Evolutionary conservation across 257 asterid genomes (phyloP), one percentile per base, ranked within the genome.

Genomic region (Solanum medicagineum): DNA sequence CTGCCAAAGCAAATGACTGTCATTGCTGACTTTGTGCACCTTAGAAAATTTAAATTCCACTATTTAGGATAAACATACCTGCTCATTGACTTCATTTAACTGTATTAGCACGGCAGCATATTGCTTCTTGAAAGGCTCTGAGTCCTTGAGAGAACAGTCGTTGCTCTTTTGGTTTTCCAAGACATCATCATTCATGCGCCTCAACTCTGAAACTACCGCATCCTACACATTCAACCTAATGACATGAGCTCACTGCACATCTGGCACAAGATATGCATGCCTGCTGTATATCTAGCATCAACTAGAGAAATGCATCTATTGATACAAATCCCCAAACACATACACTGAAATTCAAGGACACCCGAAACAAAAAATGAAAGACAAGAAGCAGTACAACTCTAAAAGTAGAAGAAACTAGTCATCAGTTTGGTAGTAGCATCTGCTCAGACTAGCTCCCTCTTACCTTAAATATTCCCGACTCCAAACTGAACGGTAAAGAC

Each of bases 101-200:
- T 90, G 97, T 45, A 92, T 83, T 83, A 95, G 93, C 63, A 97
- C 92, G 1, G 92, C 93, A 24, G 98, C 98, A 86, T 97, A 97
- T 87, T 92, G 98, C 92, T 92, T 97, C 81, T 89, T 91, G 90
- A 95, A 94, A 54, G 93, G 69, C 55, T 97, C 98, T 2, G 94
- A 92, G 65, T 93, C 97, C 89, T 95, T 92, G 75, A 93, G 92
- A 80, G 95, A 87, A 90, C 86, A 66, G 42, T 85, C 89, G 10
- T 87, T 90, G 16, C 88, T 87, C 87, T 85, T 91, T 65, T 92
- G 92, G 90, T 87, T 89, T 91, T 92, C 92, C 79, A 86, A 81
- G 60, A 91, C 93, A 36, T 94, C 98, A 80, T 96, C 95, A 74
- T 97, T 94, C 97, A 95, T 86, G 53, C 86, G 93, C 92, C 93